Base-by-base conservation (phyloP, 371 early-diverging fungal species). In the Thermomucor indicae-seudaticae region DNA sequence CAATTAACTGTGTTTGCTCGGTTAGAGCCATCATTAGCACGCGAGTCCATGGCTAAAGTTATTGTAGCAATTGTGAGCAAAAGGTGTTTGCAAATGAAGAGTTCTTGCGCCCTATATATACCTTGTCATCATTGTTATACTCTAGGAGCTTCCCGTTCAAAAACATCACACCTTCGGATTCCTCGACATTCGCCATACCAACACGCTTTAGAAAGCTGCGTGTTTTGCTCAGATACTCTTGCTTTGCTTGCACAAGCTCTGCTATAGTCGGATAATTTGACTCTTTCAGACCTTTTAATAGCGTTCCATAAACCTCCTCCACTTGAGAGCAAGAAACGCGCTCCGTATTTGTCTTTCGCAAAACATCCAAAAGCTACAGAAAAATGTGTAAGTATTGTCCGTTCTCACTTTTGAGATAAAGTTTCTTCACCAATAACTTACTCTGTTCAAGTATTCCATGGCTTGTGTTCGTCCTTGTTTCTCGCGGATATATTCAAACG, bases 111-210 rank as follows among this genome's bases (percentile, higher is more conserved):
- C 19, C 31, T 12, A 23, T 7, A 47, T 11, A 32, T 62, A 58
- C 65, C 46, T 39, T 48, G 50, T 72, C 79, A 14, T 85, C 82
- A 28, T 48, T 68, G n/a, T n/a, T n/a, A 53, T 85, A 65, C 8
- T 78, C 75, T 39, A 85, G 55, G 45, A 79, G 72, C 49, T 83
- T 86, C 45, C 96, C 96, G 57, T 95, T 95, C 37, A 89, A 60
- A 65, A 92, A 95, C 35, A 85, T 60, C 6, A 64, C 78, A 3
- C n/a, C n/a, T n/a, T n/a, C n/a, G 55, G 29, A 24, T 34, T 80
- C 73, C 30, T 53, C 47, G n/a, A 52, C n/a, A 20, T 47, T 24
- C n/a, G n/a, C n/a, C n/a, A 73, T 51, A 30, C 67, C 70, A 47
- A 81, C 43, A 2, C 75, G 70, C 2, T 53, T 55, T 10, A 65